Base-by-base conservation (phyloP, 495 filamentous ascomycete species). In the Xylona heveae region DNA sequence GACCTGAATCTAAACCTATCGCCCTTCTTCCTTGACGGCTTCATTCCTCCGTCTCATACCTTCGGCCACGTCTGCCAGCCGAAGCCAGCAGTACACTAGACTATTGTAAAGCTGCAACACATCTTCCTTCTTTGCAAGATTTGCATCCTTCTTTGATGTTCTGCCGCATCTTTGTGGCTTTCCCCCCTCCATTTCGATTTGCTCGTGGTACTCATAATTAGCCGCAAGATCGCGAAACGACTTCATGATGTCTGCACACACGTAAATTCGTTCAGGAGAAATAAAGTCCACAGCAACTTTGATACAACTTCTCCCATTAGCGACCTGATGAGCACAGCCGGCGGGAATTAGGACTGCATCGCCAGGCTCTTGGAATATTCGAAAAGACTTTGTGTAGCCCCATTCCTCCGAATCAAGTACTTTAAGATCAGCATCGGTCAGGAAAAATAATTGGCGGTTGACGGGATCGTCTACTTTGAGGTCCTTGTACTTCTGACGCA, bases 201-300 rank as follows among this genome's bases (percentile, higher is more conserved):
- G 17, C 14, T 33, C 23, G 9, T 14, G 31, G 17, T 33, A 33
- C 31, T 33, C 25, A 23, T 33, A 33, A 16, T 33, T 19, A 10
- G 31, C 31, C 4, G 31, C 31, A 19, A 33, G 17, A 22, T 33
- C 31, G 17, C 31, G 31, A 15, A 33, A 33, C 31, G 25, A 23
- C 2, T 15, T 23, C 31, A 33, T 33, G 16, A 33, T 22, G 13
- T 33, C 31, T 14, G 15, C 31, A 8, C 31, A 33, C 6, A 33
- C 31, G 10, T 33, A 14, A n/a, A 33, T 23, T 15, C 31, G 31
- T 12, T 51, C 48, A 1, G 47, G 36, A 12, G 44, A 35, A 22
- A 51, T 39, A 14, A 50, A 51, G 31, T 51, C 48, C 3, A 51
- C 48, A 7, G 48, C 48, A 12, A 51, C 48, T 27, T 51, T 51